A percentile compares a stretch with the other conserved stretches of the same genome.
Conservation (phyloP, 441 rosid genomes). For the Melastoma candidum region DNA sequence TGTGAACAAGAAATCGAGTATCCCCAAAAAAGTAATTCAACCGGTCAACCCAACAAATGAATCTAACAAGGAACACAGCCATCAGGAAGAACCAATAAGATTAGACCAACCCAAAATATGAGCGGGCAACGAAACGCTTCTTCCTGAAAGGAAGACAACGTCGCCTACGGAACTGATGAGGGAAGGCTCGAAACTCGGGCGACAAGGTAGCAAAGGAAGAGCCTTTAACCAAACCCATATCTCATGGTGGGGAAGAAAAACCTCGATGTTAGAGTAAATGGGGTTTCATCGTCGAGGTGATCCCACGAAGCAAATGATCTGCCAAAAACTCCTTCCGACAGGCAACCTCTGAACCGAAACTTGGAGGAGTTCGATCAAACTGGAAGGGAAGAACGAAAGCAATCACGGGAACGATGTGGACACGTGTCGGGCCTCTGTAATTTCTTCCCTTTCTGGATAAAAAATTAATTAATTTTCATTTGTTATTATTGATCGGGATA, state of each 20-base stretch:
- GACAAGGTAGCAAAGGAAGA: slow-evolving; percentile 1
- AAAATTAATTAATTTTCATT: too few relatives aligned
- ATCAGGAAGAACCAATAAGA: slow-evolving; percentile 1
- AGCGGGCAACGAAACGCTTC: slow-evolving; percentile 5
- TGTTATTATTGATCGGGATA: background rate
- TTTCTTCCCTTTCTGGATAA: too few relatives aligned
- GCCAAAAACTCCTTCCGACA: too few relatives aligned
- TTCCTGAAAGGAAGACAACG: background rate
- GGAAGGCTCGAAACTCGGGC: slow-evolving; percentile 10
- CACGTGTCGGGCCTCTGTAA: too few relatives aligned
- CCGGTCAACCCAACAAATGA: background rate
- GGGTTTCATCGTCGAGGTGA: background rate
- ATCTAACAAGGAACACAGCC: background rate
- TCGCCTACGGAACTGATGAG: background rate
- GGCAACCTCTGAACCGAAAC: too few relatives aligned
- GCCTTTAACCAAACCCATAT: background rate
- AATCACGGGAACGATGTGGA: too few relatives aligned
- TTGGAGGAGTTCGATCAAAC: too few relatives aligned
- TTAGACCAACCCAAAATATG: slow-evolving; percentile 15
- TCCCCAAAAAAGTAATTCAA: background rate
- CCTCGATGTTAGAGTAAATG: background rate
- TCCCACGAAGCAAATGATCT: too few relatives aligned
- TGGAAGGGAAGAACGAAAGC: too few relatives aligned
- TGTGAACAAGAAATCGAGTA: background rate
- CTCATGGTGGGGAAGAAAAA: background rate